Conservation (phyloP, 2,329 filamentous ascomycete genomes). For the Blastomyces parvus region DNA sequence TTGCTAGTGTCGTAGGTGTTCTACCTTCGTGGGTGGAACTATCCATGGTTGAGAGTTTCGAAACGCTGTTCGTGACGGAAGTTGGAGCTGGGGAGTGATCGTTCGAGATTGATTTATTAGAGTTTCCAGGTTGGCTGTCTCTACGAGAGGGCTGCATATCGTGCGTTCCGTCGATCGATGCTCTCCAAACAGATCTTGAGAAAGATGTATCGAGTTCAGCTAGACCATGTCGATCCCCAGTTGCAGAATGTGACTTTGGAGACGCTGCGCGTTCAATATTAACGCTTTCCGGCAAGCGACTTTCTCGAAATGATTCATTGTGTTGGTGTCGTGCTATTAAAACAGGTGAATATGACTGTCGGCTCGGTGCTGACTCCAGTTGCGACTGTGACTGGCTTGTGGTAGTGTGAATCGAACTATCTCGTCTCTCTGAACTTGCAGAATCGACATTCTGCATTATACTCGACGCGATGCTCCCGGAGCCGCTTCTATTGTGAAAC, state of each 20-base stretch:
- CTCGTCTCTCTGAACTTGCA: conserved; percentile 23
- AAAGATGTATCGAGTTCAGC: conserved; percentile 24
- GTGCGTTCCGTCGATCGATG: conserved; percentile 21
- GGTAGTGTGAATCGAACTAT: conserved; percentile 23
- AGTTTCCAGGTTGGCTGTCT: conserved; percentile 26
- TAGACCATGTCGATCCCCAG: conserved; percentile 22
- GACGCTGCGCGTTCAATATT: conserved; percentile 13
- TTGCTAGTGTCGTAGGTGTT: conserved; percentile 22
- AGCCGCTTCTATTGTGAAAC: conserved; percentile 25
- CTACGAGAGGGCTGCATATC: conserved; percentile 24
- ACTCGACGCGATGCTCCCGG: conserved; percentile 25
- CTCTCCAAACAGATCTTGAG: conserved; percentile 17
- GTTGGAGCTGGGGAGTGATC: conserved; percentile 23
- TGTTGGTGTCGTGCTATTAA: conserved; percentile 24
- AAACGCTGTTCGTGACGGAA: conserved; percentile 24
- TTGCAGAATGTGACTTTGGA: conserved; percentile 10
- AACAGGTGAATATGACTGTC: conserved; percentile 27
- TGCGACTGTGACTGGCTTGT: conserved; percentile 26
- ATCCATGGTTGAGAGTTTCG: conserved; percentile 24
- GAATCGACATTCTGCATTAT: conserved; percentile 25
- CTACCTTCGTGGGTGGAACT: conserved; percentile 23
- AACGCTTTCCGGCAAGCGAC: conserved; percentile 19
- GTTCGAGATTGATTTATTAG: conserved; percentile 23
- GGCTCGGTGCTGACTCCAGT: conserved; percentile 22
- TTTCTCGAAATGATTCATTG: conserved; percentile 22